These are phyloP conservation scores for Ophiosphaerella narmari DNA, from an alignment of 2,329 filamentous ascomycete genomes.

Conservation along the genomic window DNA sequence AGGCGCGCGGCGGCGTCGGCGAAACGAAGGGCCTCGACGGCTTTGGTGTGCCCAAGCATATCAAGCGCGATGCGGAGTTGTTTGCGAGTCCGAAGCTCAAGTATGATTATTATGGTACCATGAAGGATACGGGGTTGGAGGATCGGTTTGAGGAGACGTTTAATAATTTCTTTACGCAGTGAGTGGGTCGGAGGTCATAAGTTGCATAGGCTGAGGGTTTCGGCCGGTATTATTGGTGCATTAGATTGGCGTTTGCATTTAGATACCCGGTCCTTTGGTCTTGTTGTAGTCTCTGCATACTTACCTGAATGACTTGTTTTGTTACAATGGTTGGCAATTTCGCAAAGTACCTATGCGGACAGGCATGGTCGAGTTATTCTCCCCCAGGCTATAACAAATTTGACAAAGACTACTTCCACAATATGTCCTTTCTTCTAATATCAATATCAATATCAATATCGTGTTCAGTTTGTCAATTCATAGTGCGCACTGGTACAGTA, in stretches of 20 bases:
- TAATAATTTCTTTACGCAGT: slow-evolving; percentile 38
- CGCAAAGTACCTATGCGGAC: too few relatives aligned
- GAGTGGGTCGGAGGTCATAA: neutral
- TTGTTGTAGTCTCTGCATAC: neutral
- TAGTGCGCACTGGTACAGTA: neutral
- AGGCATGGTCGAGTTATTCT: too few relatives aligned
- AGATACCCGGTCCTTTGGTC: slow-evolving; percentile 18
- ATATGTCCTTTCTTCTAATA: too few relatives aligned
- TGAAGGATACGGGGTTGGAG: slow-evolving; percentile 40
- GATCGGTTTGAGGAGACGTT: slow-evolving; percentile 41
- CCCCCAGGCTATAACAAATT: too few relatives aligned
- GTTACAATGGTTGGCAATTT: too few relatives aligned
- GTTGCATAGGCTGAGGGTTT: too few relatives aligned
- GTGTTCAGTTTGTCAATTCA: neutral
- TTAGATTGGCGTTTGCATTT: slow-evolving; percentile 17
- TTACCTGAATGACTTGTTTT: too few relatives aligned
- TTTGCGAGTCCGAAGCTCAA: slow-evolving; percentile 41
- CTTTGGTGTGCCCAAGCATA: slow-evolving; percentile 30
- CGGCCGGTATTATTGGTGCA: neutral
- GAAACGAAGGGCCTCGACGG: slow-evolving; percentile 25
- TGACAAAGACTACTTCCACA: too few relatives aligned
- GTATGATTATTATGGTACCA: slow-evolving; percentile 37
- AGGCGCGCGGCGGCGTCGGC: slow-evolving; percentile 15
- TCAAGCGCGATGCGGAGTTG: slow-evolving; percentile 34
- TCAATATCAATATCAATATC: neutral